Evolutionary conservation across 2,329 filamentous ascomycete genomes (phyloP).

Genomic region (Nothophoma quercina): DNA sequence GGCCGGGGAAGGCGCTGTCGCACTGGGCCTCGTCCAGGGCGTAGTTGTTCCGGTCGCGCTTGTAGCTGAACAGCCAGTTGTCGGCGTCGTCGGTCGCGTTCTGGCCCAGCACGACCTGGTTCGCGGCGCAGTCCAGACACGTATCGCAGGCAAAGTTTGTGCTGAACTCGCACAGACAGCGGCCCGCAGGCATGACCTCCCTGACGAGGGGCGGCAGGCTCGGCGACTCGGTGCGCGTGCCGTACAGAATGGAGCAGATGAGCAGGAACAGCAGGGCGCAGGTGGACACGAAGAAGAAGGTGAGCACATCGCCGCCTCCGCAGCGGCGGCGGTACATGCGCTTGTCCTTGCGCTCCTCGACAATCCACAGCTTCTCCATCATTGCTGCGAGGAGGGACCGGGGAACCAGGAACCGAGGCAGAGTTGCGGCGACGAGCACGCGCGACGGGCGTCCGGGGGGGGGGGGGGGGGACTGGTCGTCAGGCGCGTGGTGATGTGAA

Average conservation of each 20-base stretch:
- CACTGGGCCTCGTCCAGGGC: slow-evolving; percentile 42
- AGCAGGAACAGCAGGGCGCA: slow-evolving; percentile 41
- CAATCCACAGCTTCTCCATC: slow-evolving; percentile 35
- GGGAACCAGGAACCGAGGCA: slow-evolving; percentile 18
- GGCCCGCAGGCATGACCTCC: slow-evolving; percentile 42
- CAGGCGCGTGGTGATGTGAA: slow-evolving; percentile 24
- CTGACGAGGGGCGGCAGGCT: slow-evolving; percentile 40
- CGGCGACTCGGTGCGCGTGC: slow-evolving; percentile 42
- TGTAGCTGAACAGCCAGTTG: slow-evolving; percentile 40
- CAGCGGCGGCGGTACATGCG: slow-evolving; percentile 41
- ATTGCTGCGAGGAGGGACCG: slow-evolving; percentile 19
- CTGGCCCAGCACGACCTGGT: slow-evolving; percentile 26
- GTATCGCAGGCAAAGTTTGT: slow-evolving; percentile 42
- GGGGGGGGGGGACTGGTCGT: slow-evolving; percentile 4
- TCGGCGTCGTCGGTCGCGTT: slow-evolving; percentile 33
- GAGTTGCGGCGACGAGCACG: slow-evolving; percentile 22
- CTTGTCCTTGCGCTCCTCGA: slow-evolving; percentile 34
- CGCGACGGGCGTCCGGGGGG: slow-evolving; percentile 19
- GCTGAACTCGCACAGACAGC: slow-evolving; percentile 44
- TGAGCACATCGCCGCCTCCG: slow-evolving; percentile 34
- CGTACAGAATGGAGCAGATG: slow-evolving; percentile 44
- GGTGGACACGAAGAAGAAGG: slow-evolving; percentile 38
- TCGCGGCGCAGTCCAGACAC: slow-evolving; percentile 42
- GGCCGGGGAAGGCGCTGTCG: slow-evolving; percentile 40
- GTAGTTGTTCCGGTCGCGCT: slow-evolving; percentile 40